phyloP scores from a whole-genome alignment of 345 rosid species.

The Syzygium aromaticum region DNA sequence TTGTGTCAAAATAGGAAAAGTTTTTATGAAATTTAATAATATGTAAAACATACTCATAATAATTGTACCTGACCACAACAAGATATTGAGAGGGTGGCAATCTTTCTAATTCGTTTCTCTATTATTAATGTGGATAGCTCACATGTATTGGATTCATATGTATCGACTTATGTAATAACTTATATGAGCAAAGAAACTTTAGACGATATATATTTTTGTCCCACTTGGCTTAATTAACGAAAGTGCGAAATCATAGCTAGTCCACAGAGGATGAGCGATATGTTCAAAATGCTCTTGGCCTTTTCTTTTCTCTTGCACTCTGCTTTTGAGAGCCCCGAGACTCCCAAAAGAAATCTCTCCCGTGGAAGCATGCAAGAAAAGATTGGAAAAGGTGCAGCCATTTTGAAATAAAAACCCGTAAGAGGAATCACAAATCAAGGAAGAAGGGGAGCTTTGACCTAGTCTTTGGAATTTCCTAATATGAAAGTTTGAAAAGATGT shows the following conservation, averaged over 20 bases:
- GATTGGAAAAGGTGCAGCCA: slow-evolving; percentile 14
- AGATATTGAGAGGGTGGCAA: background rate
- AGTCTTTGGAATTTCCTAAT: slow-evolving; percentile 21
- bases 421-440: slow-evolving; percentile 20
- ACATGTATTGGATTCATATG: background rate
- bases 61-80: fast-evolving
- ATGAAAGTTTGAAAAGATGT: slow-evolving; percentile 30
- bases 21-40: background rate
- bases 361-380: slow-evolving; percentile 30
- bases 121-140: background rate
- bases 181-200: background rate
- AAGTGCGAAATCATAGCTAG: background rate
- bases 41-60: background rate
- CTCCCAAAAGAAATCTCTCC: slow-evolving; percentile 12
- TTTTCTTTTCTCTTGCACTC: background rate
- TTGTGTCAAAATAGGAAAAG: background rate
- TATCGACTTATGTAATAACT: background rate
- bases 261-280: background rate
- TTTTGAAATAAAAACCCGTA: slow-evolving; percentile 9
- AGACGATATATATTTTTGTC: background rate
- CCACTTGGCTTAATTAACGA: slow-evolving; percentile 7
- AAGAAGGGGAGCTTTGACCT: slow-evolving; percentile 30
- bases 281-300: background rate
- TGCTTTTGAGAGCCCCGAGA: slow-evolving; percentile 27
- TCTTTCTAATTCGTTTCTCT: background rate